phyloP scores from a whole-genome alignment of 345 rosid genomes.

The Linum tenue region DNA sequence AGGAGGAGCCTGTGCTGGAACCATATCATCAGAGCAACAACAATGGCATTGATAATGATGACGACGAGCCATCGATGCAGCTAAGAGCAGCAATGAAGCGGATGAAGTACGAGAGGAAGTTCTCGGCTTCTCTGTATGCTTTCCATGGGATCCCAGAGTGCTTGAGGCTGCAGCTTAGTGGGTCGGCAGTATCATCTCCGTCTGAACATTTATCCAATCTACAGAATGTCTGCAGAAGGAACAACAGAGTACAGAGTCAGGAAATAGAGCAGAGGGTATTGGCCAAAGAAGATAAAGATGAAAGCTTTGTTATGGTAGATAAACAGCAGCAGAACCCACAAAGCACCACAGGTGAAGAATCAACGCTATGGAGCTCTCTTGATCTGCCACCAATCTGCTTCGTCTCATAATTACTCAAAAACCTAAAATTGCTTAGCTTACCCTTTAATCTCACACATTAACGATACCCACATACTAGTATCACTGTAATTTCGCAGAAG shows the following conservation, averaged over 20 bases:
- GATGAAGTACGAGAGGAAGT: slow-evolving; percentile 51
- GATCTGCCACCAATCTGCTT: slow-evolving; percentile 58
- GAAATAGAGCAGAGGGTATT: slow-evolving; percentile 13
- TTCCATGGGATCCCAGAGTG: slow-evolving; percentile 54
- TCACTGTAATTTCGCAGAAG: too few species aligned
- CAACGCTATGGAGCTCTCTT: slow-evolving; percentile 47
- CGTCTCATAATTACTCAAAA: slow-evolving; percentile 27
- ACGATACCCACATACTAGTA: too few species aligned
- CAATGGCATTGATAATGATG: not conserved
- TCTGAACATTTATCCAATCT: slow-evolving; percentile 28
- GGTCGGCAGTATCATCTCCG: slow-evolving; percentile 17
- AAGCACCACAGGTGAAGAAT: slow-evolving; percentile 34
- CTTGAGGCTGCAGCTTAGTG: slow-evolving; percentile 32
- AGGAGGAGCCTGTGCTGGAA: slow-evolving; percentile 25
- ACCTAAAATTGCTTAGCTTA: not conserved
- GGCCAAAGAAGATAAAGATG: slow-evolving; percentile 12
- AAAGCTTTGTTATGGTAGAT: slow-evolving; percentile 6
- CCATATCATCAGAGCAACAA: slow-evolving; percentile 9
- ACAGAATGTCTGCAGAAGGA: slow-evolving; percentile 30
- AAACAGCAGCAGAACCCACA: slow-evolving; percentile 17
- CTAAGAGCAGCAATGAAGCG: slow-evolving; percentile 48
- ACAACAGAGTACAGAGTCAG: not conserved
- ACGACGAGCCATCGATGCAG: slow-evolving; percentile 30
- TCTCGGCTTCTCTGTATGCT: slow-evolving; percentile 57
- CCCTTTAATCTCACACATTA: too few species aligned